Conservation (phyloP, 1,284 basidiomycete species). For the Papiliotrema fonsecae region DNA sequence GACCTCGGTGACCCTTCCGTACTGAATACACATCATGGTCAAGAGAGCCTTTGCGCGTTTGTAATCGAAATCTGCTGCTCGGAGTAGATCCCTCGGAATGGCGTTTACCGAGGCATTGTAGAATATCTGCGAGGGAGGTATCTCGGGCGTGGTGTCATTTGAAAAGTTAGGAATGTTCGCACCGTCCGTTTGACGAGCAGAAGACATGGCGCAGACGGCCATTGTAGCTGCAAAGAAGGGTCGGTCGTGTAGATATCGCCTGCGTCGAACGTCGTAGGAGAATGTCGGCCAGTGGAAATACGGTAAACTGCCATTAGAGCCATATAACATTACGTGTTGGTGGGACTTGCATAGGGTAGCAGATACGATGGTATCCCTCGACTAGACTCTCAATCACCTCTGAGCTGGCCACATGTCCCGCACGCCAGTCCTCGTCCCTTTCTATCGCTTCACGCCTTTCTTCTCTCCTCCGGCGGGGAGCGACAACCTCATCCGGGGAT, state of each 20-base stretch:
- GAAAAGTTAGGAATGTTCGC: slow-evolving; percentile 13
- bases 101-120: slow-evolving; percentile 20
- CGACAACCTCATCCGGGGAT: neutral
- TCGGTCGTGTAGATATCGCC: slow-evolving; percentile 29
- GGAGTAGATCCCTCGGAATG: slow-evolving; percentile 20
- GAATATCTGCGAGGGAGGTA: slow-evolving; percentile 26
- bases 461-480: neutral
- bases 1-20: slow-evolving; percentile 26
- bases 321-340: neutral
- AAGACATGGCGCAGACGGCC: slow-evolving; percentile 39
- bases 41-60: slow-evolving; percentile 31
- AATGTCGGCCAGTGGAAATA: slow-evolving; percentile 47
- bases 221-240: slow-evolving; percentile 35
- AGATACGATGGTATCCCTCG: slow-evolving; percentile 27
- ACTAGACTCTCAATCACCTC: slow-evolving; percentile 28
- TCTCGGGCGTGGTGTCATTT: neutral
- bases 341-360: slow-evolving; percentile 37
- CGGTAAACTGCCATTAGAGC: slow-evolving; percentile 20
- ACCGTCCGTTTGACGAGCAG: slow-evolving; percentile 40
- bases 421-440: slow-evolving; percentile 13
- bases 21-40: slow-evolving; percentile 35
- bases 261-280: slow-evolving; percentile 15
- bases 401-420: slow-evolving; percentile 20
- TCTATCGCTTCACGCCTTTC: neutral
- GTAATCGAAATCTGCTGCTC: slow-evolving; percentile 27